Evolutionary conservation across 2,329 filamentous ascomycete species (phyloP).

Genomic region (Scytalidium sp.): DNA sequence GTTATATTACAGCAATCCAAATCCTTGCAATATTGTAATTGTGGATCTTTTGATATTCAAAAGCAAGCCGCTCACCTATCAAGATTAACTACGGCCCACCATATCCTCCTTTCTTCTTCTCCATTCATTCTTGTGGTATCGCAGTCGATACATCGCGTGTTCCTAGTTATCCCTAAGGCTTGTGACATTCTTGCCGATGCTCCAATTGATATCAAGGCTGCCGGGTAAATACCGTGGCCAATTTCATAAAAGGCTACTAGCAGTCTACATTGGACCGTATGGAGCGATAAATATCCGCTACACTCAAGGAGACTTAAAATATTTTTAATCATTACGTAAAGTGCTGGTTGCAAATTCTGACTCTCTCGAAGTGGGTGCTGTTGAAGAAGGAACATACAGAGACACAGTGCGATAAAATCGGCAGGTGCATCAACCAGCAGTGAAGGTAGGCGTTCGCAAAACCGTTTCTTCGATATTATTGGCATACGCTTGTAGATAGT

Average conservation of each 20-base stretch:
- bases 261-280: slow-evolving; percentile 3
- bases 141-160: neutral
- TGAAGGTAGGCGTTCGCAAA: slow-evolving; percentile 3
- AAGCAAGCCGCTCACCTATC: slow-evolving; percentile 4
- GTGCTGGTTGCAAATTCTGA: slow-evolving; percentile 2
- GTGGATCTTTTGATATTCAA: neutral
- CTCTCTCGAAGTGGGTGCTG: neutral
- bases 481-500: slow-evolving; percentile 3
- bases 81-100: slow-evolving; percentile 8
- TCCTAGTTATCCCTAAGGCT: slow-evolving; percentile 4
- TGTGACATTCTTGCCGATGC: slow-evolving; percentile 4
- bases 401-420: slow-evolving; percentile 5
- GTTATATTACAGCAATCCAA: no score
- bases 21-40: neutral
- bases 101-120: slow-evolving; percentile 10
- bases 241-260: slow-evolving; percentile 11
- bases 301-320: slow-evolving; percentile 7
- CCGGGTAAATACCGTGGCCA: slow-evolving; percentile 6
- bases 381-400: slow-evolving; percentile 5
- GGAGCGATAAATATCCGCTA: slow-evolving; percentile 2
- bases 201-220: slow-evolving; percentile 3
- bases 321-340: slow-evolving; percentile 7
- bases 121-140: neutral
- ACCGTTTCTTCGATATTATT: slow-evolving; percentile 4
- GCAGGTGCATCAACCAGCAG: neutral